These are phyloP conservation scores for Beauveria asiatica DNA, from an alignment of 2,329 filamentous ascomycete genomes.

Conservation along the genomic window DNA sequence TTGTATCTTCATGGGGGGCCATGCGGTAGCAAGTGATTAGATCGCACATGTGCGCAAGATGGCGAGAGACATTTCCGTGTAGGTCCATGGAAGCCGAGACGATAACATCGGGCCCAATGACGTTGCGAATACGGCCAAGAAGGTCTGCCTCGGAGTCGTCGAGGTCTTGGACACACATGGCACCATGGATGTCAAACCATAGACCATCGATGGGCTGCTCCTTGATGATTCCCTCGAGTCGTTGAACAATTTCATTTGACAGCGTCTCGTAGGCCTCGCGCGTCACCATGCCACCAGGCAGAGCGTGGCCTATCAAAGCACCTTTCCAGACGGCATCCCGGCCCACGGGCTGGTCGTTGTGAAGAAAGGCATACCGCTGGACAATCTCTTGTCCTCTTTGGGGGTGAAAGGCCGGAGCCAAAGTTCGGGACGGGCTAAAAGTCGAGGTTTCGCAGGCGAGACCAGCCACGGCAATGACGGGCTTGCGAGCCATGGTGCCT, in stretches of 20 bases:
- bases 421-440: slow-evolving; percentile 41
- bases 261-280: slow-evolving; percentile 38
- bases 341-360: slow-evolving; percentile 30
- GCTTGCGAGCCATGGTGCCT: slow-evolving; percentile 17
- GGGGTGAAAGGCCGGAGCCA: slow-evolving; percentile 40
- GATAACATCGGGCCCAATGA: slow-evolving; percentile 36
- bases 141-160: slow-evolving; percentile 41
- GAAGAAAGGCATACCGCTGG: slow-evolving; percentile 37
- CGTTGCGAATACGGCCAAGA: slow-evolving; percentile 33
- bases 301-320: slow-evolving; percentile 40
- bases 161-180: slow-evolving; percentile 43
- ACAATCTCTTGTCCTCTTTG: slow-evolving; percentile 34
- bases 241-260: slow-evolving; percentile 29
- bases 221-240: slow-evolving; percentile 29
- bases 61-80: slow-evolving; percentile 44
- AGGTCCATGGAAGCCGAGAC: slow-evolving; percentile 48
- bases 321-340: slow-evolving; percentile 39
- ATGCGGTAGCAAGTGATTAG: slow-evolving; percentile 45
- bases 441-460: slow-evolving; percentile 46
- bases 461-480: slow-evolving; percentile 42
- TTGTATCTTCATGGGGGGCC: slow-evolving; percentile 42
- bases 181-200: slow-evolving; percentile 49
- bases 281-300: slow-evolving; percentile 40
- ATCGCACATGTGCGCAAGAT: slow-evolving; percentile 40
- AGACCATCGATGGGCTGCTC: slow-evolving; percentile 34